Evolutionary conservation across 2,329 filamentous ascomycete genomes (phyloP).

Genomic region (Calonectria hawksworthii): DNA sequence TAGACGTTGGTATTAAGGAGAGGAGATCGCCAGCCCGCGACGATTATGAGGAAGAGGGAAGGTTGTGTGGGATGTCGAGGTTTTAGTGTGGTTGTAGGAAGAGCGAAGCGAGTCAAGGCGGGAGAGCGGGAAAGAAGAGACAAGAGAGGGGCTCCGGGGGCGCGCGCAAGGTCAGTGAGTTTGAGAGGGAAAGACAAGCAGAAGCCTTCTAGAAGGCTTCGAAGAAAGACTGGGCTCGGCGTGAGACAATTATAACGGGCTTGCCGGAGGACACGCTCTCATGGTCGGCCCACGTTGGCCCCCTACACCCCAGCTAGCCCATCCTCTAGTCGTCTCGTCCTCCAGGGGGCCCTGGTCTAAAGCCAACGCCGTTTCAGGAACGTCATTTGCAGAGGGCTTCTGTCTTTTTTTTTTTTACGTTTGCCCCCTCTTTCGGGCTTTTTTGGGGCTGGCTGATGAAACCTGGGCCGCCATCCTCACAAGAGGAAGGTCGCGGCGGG

Average conservation of each 20-base stretch:
- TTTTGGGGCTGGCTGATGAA: constrained; percentile 13
- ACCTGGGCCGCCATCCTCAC: constrained; percentile 6
- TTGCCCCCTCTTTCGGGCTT: constrained; percentile 19
- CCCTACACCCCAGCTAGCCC: constrained; percentile 42
- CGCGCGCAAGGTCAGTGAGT: background rate
- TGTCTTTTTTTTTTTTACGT: constrained; percentile 18
- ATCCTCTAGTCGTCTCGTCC: constrained; percentile 33
- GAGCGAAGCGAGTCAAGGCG: constrained; percentile 17
- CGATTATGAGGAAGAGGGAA: constrained; percentile 41
- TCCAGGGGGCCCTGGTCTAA: constrained; percentile 38
- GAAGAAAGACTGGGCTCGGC: constrained; percentile 41
- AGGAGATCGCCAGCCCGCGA: constrained; percentile 47
- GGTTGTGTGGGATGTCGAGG: constrained; percentile 7
- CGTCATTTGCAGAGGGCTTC: constrained; percentile 41
- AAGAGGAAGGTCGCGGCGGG: constrained; percentile 18
- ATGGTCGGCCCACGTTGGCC: constrained; percentile 41
- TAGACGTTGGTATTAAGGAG: constrained; percentile 35
- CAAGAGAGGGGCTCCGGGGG: constrained; percentile 22
- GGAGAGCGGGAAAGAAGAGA: constrained; percentile 24
- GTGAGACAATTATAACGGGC: constrained; percentile 49
- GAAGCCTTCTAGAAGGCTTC: constrained; percentile 51
- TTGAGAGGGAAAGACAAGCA: constrained; percentile 28
- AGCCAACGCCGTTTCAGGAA: constrained; percentile 47
- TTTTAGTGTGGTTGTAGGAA: constrained; percentile 18
- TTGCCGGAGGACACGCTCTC: constrained; percentile 45